Evolutionary conservation across 2,329 filamentous ascomycete species (phyloP), one percentile per base, ranked within the genome.

Genomic region (Fusarium verrucosum): DNA sequence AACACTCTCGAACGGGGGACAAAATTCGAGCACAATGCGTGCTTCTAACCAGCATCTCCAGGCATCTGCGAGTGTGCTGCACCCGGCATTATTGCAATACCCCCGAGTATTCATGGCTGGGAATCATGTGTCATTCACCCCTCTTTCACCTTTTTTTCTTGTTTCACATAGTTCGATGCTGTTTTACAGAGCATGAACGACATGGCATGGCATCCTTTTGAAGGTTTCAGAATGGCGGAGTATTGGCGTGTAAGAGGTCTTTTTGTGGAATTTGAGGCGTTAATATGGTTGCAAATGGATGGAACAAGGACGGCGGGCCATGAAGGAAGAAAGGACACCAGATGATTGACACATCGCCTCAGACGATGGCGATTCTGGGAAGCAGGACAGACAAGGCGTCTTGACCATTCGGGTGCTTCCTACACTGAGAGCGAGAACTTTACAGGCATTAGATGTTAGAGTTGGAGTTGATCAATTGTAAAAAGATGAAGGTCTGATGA

Each of bases 161-260:
- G 54, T 62, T 50, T 62, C 28, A 51, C 50, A 23, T 50, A 62
- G 40, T 49, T 58, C 32, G 26, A 42, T 47, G 58, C 33, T 51
- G 56, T 60, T 58, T 46, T 51, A 36, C 38, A 53, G 59, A 67
- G 45, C 45, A 68, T 67, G 52, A 50, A 46, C 47, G 67, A 56
- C 53, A 47, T 25, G 57, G 43, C 44, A 57, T 53, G 62, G 59
- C 65, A 45, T 52, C 38, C 23, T 55, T 57, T 63, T 63, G 50
- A 45, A 28, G 28, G 49, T 52, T 58, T 41, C 26, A 42, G 56
- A 47, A 50, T 46, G 62, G 50, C 61, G 58, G 66, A 62, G 65
- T 70, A 68, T 57, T 50, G 71, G 69, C 58, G 71, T 50, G 55
- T 60, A 40, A 57, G 67, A 50, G 23, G 58, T 62, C 59, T 49